Evolutionary conservation across 352 stramenopile genomes (phyloP), one percentile per base, ranked within the genome.

Genomic region (Phytopythium chamaehyphon): DNA sequence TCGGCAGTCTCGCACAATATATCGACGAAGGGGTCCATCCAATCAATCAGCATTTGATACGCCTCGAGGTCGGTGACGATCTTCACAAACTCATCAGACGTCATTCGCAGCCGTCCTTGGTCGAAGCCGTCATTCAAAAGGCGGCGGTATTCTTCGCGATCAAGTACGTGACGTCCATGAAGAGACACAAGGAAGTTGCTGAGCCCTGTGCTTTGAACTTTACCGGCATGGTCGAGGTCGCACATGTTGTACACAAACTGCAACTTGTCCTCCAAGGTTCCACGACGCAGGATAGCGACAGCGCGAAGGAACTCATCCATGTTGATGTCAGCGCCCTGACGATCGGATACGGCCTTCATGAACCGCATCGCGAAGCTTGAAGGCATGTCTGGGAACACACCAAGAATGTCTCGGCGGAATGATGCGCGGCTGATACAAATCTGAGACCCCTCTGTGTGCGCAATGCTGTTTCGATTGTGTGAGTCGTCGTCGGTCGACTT

Each of bases 321-420:
- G 39, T 90, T 90, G 57, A 95, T 90, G 55, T 95, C 85, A 0
- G 80, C 73, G 18, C 80, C 76, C 60, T 91, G 81, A 8, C 82
- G 84, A 35, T 95, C 85, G 0, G 78, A 90, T 37, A 95, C 73
- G 1, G 82, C 83, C 57, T 95, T 95, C 75, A 93, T 92, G 48
- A 95, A 90, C 3, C 85, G 72, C 79, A 95, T 92, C 9, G 83
- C 83, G 55, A 95, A 93, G 52, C 79, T 93, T 22, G 85, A 95
- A 12, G 85, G 85, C 76, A 95, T 95, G 36, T 93, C 83, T 3
- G 83, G 85, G 28, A 93, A 95, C n/a, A 95, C 85, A 21, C 85
- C 83, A 37, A 95, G 71, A 38, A 95, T 87, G 49, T 95, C 83
- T 8, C 83, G 76, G 8, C 84, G 84, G 55, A 95, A 95, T 2